phyloP scores from a whole-genome alignment of 2,329 filamentous ascomycete genomes.

The Exophiala sp. region DNA sequence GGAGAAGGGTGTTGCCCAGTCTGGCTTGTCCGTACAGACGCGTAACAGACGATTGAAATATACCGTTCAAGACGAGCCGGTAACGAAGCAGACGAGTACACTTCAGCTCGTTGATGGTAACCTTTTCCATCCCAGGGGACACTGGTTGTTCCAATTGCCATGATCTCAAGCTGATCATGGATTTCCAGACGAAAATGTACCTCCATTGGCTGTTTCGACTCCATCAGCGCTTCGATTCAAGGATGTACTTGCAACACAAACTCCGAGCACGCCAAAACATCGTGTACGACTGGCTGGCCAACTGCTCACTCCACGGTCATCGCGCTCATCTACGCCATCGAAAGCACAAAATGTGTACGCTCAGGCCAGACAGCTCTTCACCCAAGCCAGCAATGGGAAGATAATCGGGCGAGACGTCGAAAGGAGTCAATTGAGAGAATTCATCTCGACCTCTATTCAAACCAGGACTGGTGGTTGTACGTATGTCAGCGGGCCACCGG shows the following conservation, averaged over 20 bases:
- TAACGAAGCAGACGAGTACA: constrained; percentile 9
- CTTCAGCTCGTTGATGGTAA: constrained; percentile 22
- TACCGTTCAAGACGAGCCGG: constrained; percentile 33
- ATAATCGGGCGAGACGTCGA: constrained; percentile 71
- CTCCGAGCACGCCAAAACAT: constrained; percentile 75
- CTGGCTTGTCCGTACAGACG: constrained; percentile 34
- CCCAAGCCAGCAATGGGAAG: constrained; percentile 67
- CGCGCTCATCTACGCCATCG: constrained; percentile 67
- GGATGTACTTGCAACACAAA: constrained; percentile 65
- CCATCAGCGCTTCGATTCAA: constrained; percentile 62
- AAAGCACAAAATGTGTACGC: constrained; percentile 72
- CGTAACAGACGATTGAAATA: constrained; percentile 45
- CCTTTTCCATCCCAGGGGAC: constrained; percentile 27
- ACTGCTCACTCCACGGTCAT: constrained; percentile 70
- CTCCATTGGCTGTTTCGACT: constrained; percentile 41
- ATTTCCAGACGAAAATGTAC: constrained; percentile 42
- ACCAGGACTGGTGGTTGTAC: constrained; percentile 67
- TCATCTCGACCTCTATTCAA: constrained; percentile 60
- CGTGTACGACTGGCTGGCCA: constrained; percentile 71
- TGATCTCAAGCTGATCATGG: constrained; percentile 40
- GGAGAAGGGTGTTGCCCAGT: constrained; percentile 23
- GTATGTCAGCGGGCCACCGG: constrained; percentile 91
- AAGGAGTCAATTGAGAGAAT: constrained; percentile 59
- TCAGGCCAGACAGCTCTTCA: constrained; percentile 78
- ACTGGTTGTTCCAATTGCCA: constrained; percentile 55